These are phyloP conservation scores for Juglanconis sp. DNA, from an alignment of 2,329 filamentous ascomycete genomes.

Conservation along the genomic window DNA sequence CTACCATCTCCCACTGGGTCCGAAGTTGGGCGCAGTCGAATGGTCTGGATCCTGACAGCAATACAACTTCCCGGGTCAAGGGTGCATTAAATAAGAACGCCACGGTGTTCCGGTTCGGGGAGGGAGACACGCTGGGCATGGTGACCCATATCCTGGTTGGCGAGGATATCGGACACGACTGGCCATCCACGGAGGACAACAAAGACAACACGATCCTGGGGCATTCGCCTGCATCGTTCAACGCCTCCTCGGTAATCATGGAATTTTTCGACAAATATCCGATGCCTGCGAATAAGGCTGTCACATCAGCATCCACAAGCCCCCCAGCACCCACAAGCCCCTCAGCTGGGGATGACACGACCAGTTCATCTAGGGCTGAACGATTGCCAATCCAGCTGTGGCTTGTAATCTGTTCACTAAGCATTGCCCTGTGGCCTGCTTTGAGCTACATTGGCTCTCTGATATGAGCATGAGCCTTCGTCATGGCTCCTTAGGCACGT, in stretches of 20 bases:
- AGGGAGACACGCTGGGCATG: constrained; percentile 21
- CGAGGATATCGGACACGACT: constrained; percentile 23
- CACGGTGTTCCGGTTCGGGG: constrained; percentile 3
- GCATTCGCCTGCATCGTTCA: constrained; percentile 17
- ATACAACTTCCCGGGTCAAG: neutral
- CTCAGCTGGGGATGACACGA: too few species aligned
- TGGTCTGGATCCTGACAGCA: constrained; percentile 15
- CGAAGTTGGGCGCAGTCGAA: constrained; percentile 35
- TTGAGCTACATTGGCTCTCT: too few species aligned
- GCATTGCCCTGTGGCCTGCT: too few species aligned
- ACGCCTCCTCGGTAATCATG: constrained; percentile 14
- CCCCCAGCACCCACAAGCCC: too few species aligned
- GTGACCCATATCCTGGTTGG: constrained; percentile 32
- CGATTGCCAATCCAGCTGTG: too few species aligned
- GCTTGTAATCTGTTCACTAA: too few species aligned
- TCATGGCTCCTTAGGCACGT: too few species aligned
- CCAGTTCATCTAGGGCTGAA: too few species aligned
- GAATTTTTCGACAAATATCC: constrained; percentile 10
- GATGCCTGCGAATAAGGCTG: neutral
- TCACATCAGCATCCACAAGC: too few species aligned
- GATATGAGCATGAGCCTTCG: too few species aligned
- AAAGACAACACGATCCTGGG: constrained; percentile 14
- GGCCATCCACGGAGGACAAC: constrained; percentile 15
- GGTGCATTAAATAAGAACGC: neutral
- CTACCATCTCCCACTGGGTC: constrained; percentile 39